These are phyloP conservation scores for Magnaporthiopsis poae DNA, from an alignment of 2,329 filamentous ascomycete genomes.

Conservation along the genomic window DNA sequence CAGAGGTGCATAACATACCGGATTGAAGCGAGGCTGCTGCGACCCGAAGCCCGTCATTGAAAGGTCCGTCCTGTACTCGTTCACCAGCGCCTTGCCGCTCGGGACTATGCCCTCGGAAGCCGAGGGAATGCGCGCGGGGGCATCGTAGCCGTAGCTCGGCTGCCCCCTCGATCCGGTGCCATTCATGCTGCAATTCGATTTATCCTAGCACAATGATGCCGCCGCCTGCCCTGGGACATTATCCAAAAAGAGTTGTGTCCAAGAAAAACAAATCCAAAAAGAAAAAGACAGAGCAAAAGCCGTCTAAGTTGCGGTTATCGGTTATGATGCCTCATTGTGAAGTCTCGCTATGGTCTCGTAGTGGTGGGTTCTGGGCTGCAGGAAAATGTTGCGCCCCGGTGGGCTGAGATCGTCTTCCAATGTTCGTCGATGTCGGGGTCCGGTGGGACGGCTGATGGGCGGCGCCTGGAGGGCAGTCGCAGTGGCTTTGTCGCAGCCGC, in stretches of 20 bases:
- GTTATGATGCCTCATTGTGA: neutral
- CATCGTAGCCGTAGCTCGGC: constrained; percentile 26
- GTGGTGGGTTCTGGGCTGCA: neutral
- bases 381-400: neutral
- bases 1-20: constrained; percentile 33
- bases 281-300: neutral
- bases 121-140: constrained; percentile 18
- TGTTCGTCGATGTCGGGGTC: neutral
- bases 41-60: constrained; percentile 40
- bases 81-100: constrained; percentile 41
- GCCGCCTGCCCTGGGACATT: constrained; percentile 1
- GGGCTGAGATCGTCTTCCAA: neutral
- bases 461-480: neutral
- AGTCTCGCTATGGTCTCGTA: neutral
- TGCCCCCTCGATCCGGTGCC: constrained; percentile 22
- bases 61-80: constrained; percentile 50
- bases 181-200: constrained; percentile 25
- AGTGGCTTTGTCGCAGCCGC: neutral
- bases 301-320: neutral
- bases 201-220: neutral
- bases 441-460: neutral
- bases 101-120: constrained; percentile 26
- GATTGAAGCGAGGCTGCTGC: constrained; percentile 45
- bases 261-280: constrained; percentile 1
- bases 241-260: constrained; percentile 4